Evolutionary conservation across 768 basidiomycete genomes (phyloP), one percentile per base, ranked within the genome.

Genomic region (Boletus rubescentipes): DNA sequence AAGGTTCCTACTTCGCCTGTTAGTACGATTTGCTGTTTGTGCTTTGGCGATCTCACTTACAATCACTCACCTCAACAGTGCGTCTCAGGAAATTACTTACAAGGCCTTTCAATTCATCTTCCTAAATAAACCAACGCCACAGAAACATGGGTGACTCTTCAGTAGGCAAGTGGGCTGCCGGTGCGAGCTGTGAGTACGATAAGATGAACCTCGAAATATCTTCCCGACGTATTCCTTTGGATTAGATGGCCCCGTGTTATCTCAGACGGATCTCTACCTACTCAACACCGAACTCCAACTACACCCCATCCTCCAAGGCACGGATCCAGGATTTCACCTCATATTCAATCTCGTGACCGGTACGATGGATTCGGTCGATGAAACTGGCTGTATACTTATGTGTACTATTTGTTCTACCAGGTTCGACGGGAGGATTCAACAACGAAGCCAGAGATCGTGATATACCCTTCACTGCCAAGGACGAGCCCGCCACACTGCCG

Each of bases 211-310:
- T 31, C 4, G 26, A 31, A 40, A 14, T 11, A 26, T 26, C 47
- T 8, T 40, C 10, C 45, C 23, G 16, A 46, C 8, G 1, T 35
- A 39, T 47, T 61, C 9, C 31, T 48, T 29, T 29, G 38, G 35
- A 38, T 18, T 45, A 91, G 89, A 92, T 69, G 90, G 89, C 0
- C 91, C 91, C 6, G 82, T 92, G 7, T 77, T 93, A 14, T 80
- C 82, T 3, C 87, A 88, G 63, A 91, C 89, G 0, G 91, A 93
- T 64, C 77, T 93, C 14, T 93, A 91, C 68, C 79, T 93, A 4
- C 80, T 93, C 51, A 77, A 80, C 40, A 79, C 82, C 5, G 81
- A 85, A 15, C 77, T 93, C 3, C 81, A 88, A 62, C 65, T 93
- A 31, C 78, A 93, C 61, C 91, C 91, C 5, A 84, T 91, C 65